Evolutionary conservation across 257 asterid genomes (phyloP).

Genomic region (Solanum paucissectum): DNA sequence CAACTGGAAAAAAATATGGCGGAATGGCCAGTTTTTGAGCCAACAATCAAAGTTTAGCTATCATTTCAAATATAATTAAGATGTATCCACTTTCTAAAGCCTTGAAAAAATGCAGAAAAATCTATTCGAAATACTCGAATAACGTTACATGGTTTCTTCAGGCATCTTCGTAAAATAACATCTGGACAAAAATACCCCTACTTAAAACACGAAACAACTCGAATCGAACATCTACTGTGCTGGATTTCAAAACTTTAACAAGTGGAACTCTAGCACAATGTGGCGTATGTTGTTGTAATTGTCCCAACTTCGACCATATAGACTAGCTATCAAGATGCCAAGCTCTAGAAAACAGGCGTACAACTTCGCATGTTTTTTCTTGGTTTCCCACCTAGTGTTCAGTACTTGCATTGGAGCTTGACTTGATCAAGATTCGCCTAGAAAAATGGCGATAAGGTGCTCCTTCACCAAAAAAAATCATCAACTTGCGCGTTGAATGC

Average conservation of each 20-base stretch:
- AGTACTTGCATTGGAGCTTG: background rate
- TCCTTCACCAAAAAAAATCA: background rate
- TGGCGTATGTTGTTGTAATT: background rate
- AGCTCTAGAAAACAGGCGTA: background rate
- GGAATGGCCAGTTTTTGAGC: background rate
- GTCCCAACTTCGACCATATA: background rate
- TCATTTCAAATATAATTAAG: background rate
- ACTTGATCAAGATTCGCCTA: background rate
- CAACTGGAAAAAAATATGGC: background rate
- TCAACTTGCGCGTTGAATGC: background rate
- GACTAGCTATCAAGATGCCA: background rate
- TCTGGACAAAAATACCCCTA: background rate
- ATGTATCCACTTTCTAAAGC: no score
- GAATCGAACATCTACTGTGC: background rate
- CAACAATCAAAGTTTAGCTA: background rate
- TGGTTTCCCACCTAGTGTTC: background rate
- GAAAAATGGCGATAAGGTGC: background rate
- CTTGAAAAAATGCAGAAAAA: background rate
- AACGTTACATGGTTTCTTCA: background rate
- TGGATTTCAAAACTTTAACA: background rate
- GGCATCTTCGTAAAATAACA: background rate
- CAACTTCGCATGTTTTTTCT: background rate
- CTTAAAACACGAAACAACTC: background rate
- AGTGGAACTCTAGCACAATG: background rate
- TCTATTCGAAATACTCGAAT: background rate